phyloP scores from a whole-genome alignment of 345 rosid species.

The Cardamine chenopodiifolia region DNA sequence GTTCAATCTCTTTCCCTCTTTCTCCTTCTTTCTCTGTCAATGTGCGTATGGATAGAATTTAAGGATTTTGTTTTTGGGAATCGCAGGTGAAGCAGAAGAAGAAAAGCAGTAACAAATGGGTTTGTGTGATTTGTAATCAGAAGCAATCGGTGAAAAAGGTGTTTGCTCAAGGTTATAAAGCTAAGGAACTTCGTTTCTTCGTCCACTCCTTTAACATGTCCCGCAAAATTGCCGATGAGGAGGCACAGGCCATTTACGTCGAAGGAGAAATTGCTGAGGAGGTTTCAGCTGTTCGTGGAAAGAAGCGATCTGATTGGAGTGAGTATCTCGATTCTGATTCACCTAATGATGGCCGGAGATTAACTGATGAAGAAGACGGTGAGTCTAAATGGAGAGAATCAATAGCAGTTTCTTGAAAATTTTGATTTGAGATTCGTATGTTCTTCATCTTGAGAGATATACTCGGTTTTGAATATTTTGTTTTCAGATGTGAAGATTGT shows the following conservation, averaged over 20 bases:
- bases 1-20: constrained; percentile 31
- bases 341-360: constrained; percentile 21
- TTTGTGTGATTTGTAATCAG: constrained; percentile 81
- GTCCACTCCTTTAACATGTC: constrained; percentile 85
- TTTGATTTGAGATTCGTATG: neutral
- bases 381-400: neutral
- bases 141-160: constrained; percentile 72
- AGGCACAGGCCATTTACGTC: constrained; percentile 5
- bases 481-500: constrained; percentile 48
- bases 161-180: constrained; percentile 65
- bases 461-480: neutral
- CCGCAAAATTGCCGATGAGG: constrained; percentile 46
- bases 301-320: constrained; percentile 63
- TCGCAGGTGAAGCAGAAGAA: constrained; percentile 84
- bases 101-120: constrained; percentile 80
- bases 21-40: neutral
- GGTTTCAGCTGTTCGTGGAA: constrained; percentile 34
- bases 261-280: neutral
- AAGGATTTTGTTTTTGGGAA: neutral
- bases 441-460: constrained; percentile 27
- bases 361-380: constrained; percentile 31
- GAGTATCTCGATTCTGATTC: constrained; percentile 59
- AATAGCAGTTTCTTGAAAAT: no score
- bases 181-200: constrained; percentile 74
- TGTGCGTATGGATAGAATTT: neutral